Evolutionary conservation across 352 stramenopile species (phyloP).

Genomic region (Phytophthora chlamydospora): DNA sequence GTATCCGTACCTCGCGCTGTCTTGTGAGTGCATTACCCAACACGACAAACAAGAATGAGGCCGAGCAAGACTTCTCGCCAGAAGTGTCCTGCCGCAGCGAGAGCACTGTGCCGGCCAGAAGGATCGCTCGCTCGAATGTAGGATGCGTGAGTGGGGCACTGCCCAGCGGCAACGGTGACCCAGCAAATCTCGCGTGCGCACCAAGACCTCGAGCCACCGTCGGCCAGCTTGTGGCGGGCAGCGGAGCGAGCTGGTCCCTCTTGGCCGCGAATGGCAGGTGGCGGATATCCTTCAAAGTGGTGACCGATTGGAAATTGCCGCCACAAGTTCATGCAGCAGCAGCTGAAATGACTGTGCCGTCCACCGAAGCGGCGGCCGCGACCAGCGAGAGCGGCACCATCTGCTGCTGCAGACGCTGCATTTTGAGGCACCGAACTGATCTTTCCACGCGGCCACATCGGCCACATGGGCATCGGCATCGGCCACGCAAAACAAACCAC

Average conservation of each 20-base stretch:
- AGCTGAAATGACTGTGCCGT: not conserved
- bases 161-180: constrained; percentile 9
- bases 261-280: too few relatives aligned
- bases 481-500: not conserved
- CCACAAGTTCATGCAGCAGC: too few relatives aligned
- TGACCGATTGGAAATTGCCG: too few relatives aligned
- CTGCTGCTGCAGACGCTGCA: constrained; percentile 1
- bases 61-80: constrained; percentile 11
- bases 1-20: constrained; percentile 17
- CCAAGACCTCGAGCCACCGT: constrained; percentile 10
- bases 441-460: too few relatives aligned
- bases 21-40: constrained; percentile 17
- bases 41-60: constrained; percentile 21
- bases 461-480: too few relatives aligned
- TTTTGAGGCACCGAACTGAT: too few relatives aligned
- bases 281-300: too few relatives aligned
- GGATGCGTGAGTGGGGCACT: not conserved
- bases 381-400: constrained; percentile 27
- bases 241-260: constrained; percentile 10
- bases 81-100: constrained; percentile 7
- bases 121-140: too few relatives aligned
- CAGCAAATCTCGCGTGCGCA: constrained; percentile 29
- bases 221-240: not conserved
- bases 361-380: constrained; percentile 13
- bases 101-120: not conserved